phyloP scores from a whole-genome alignment of 208 protist genomes.

The Crithidia acanthocephali region DNA sequence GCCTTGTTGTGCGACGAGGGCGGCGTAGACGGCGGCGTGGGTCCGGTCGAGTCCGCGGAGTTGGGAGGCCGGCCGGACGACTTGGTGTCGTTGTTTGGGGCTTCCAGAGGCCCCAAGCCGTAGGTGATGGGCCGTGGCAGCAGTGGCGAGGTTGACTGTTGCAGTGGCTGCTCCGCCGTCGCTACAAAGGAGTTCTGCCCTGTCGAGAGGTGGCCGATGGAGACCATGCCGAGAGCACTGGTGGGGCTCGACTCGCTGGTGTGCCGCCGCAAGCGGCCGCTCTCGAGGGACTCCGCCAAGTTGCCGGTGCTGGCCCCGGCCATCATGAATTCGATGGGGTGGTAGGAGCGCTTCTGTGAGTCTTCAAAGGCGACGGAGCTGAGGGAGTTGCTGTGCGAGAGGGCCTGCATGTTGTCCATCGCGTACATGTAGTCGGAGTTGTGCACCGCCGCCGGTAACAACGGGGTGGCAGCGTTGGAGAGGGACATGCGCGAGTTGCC shows the following conservation, averaged over 20 bases:
- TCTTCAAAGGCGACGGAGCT: constrained; percentile 20
- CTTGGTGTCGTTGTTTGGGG: not conserved
- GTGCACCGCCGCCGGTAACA: not conserved
- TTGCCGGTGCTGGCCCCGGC: not conserved
- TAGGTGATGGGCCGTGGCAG: constrained; percentile 19
- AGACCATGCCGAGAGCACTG: not conserved
- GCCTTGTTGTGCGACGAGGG: not conserved
- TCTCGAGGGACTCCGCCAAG: constrained; percentile 11
- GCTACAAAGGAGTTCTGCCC: constrained; percentile 6
- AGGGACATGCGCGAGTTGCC: constrained; percentile 18
- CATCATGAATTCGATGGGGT: constrained; percentile 19
- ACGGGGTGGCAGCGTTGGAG: not conserved
- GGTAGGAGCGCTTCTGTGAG: constrained; percentile 21
- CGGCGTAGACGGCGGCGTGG: not conserved
- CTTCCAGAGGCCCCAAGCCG: not conserved
- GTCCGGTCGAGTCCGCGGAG: not conserved
- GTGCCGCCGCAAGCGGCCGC: not conserved
- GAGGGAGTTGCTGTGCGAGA: constrained; percentile 17
- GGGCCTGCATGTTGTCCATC: constrained; percentile 1
- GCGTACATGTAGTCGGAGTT: constrained; percentile 14
- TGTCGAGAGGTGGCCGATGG: not conserved
- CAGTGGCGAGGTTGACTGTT: no score
- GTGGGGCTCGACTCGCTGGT: constrained; percentile 3
- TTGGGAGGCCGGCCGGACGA: not conserved
- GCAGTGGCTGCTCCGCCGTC: not conserved